These are phyloP conservation scores for Tylopilus felleus DNA, from an alignment of 768 basidiomycete species.

Conservation along the genomic window DNA sequence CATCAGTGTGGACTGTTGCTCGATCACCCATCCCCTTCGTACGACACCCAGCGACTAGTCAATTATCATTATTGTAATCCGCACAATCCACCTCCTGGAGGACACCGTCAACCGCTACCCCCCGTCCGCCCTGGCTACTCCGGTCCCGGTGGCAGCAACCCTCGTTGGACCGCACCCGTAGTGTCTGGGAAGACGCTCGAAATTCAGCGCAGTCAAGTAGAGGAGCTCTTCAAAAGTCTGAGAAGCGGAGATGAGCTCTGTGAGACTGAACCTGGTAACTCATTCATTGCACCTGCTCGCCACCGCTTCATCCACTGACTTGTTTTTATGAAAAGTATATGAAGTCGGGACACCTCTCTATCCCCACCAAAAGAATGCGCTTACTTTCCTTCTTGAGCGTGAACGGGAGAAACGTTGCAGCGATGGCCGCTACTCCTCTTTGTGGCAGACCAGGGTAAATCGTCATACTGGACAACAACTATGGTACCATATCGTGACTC, in stretches of 20 bases:
- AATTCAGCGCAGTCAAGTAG: constrained; percentile 89
- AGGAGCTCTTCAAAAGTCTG: constrained; percentile 88
- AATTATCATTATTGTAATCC: constrained; percentile 81
- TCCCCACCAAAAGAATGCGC: constrained; percentile 97
- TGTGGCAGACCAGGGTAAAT: constrained; percentile 64
- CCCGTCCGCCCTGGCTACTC: constrained; percentile 41
- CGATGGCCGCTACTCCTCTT: constrained; percentile 62
- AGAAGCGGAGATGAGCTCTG: constrained; percentile 82
- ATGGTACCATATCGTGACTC: constrained; percentile 86
- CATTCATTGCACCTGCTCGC: constrained; percentile 14
- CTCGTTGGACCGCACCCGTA: constrained; percentile 55
- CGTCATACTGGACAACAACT: constrained; percentile 42
- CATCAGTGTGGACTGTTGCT: constrained; percentile 65
- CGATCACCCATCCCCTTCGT: constrained; percentile 73
- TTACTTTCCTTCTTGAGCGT: constrained; percentile 92
- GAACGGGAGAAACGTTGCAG: constrained; percentile 59
- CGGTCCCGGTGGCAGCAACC: constrained; percentile 35
- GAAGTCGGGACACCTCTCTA: constrained; percentile 86
- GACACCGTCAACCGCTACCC: constrained; percentile 44
- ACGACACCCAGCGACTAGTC: constrained; percentile 56
- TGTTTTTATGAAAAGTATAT: constrained; percentile 39
- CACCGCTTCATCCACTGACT: constrained; percentile 13
- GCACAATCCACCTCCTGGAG: constrained; percentile 77
- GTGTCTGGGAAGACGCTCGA: constrained; percentile 78
- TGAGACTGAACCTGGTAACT: constrained; percentile 83